These are phyloP conservation scores for Ophiostoma fasciatum DNA, from an alignment of 2,329 filamentous ascomycete species.

Conservation along the genomic window DNA sequence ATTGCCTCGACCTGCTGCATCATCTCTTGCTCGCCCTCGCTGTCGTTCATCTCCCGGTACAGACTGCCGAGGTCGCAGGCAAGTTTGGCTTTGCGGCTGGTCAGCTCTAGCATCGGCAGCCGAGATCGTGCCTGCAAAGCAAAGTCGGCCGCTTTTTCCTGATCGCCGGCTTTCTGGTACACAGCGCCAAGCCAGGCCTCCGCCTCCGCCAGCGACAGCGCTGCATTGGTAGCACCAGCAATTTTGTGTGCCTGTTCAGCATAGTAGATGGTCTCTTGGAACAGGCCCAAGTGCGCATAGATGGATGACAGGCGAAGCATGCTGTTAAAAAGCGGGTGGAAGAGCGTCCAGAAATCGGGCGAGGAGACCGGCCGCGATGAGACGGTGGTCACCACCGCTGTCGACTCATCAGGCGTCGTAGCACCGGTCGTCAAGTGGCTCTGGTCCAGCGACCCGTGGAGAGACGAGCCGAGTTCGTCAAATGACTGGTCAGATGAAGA, in stretches of 20 bases:
- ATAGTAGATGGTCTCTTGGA: conserved; percentile 78
- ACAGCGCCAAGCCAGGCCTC: conserved; percentile 39
- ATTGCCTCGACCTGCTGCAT: conserved; percentile 33
- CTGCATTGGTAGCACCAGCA: conserved; percentile 51
- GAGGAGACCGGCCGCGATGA: no score
- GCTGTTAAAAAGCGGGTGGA: conserved; percentile 56
- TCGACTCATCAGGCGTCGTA: conserved; percentile 1
- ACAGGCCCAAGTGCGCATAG: conserved; percentile 73
- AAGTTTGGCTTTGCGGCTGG: conserved; percentile 29
- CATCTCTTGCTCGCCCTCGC: conserved; percentile 27
- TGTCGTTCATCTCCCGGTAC: conserved; percentile 33
- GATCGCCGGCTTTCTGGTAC: conserved; percentile 41
- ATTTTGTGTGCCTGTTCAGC: conserved; percentile 71
- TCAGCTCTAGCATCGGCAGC: conserved; percentile 31
- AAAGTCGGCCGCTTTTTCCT: conserved; percentile 42
- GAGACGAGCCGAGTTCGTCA: neutral
- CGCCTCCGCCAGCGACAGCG: conserved; percentile 40
- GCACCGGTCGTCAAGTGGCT: neutral
- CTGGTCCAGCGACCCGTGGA: neutral
- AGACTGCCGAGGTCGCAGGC: conserved; percentile 42
- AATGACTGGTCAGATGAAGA: neutral
- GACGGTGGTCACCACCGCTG: neutral
- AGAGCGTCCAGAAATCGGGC: conserved; percentile 65
- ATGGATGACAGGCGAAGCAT: conserved; percentile 61
- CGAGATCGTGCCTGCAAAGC: conserved; percentile 37